Evolutionary conservation across 768 basidiomycete genomes (phyloP).

Genomic region (Baorangia bicolor): DNA sequence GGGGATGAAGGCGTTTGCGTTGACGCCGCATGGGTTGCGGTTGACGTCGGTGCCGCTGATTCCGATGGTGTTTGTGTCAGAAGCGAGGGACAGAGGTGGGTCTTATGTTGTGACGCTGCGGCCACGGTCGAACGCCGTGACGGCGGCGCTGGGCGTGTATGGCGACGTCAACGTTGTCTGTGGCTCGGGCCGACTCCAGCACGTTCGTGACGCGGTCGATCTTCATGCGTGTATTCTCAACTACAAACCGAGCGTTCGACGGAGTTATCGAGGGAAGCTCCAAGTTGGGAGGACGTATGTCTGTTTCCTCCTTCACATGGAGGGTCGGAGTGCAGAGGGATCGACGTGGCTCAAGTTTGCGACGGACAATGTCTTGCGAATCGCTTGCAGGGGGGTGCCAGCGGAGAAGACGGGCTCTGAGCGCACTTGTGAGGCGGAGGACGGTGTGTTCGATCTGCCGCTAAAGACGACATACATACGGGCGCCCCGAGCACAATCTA

Average conservation of each 20-base stretch:
- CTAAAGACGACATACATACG: conserved; percentile 13
- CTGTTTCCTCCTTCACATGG: conserved; percentile 23
- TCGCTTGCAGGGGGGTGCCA: conserved; percentile 8
- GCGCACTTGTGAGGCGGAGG: not conserved
- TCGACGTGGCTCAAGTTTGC: conserved; percentile 25
- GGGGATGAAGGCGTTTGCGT: conserved; percentile 16
- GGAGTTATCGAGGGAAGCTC: conserved; percentile 5
- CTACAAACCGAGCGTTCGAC: conserved; percentile 5
- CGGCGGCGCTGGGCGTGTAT: conserved; percentile 5
- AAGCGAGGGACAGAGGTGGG: not conserved
- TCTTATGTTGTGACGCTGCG: conserved; percentile 16
- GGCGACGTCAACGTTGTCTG: conserved; percentile 15
- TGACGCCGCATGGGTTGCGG: conserved; percentile 15
- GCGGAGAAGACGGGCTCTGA: not conserved
- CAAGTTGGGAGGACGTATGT: conserved; percentile 19
- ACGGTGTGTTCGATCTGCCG: conserved; percentile 7
- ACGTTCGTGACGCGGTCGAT: conserved; percentile 12
- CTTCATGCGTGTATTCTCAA: conserved; percentile 26
- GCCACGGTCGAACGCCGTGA: not conserved
- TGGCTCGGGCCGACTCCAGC: conserved; percentile 14
- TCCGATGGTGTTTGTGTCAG: conserved; percentile 12
- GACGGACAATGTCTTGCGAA: conserved; percentile 23
- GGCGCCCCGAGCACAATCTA: conserved; percentile 9
- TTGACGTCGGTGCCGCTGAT: conserved; percentile 24
- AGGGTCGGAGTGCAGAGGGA: not conserved